Evolutionary conservation across 2,329 filamentous ascomycete genomes (phyloP), one percentile per base, ranked within the genome.

Genomic region (Paecilomyces fulvus): DNA sequence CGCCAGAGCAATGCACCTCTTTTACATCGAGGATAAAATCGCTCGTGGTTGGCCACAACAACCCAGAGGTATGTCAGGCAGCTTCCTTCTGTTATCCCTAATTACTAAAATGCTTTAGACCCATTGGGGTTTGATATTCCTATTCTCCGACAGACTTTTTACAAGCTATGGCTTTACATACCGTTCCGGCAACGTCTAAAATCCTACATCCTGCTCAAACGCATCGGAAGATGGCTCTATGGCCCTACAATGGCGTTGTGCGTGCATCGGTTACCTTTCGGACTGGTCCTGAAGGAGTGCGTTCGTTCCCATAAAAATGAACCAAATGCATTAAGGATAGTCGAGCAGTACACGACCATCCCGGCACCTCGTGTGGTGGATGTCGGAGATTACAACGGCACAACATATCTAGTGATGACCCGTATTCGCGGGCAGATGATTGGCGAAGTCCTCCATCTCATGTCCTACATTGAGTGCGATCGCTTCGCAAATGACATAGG

Each of bases 11-110:
- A 51, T 60, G 3, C 57, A 60, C 28, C 52, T 57, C 30, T 60
- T 59, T 48, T 60, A 31, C 23, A 55, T 60, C 21, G 58, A 60
- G n/a, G 52, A 55, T 48, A 50, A 49, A 31, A 49, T 57, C 52
- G 20, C 56, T n/a, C 10, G 30, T 25, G 58, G 58, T 30, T 60
- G 58, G 58, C 53, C 56, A 12, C 56, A 43, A 43, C 8, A n/a
- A 17, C n/a, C 33, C 5, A 20, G 33, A 17, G n/a, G 33, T 43
- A 17, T n/a, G 33, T 43, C 20, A 17, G 8, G 33, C 5, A 43
- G 14, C n/a, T n/a, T n/a, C n/a, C n/a, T n/a, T n/a, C n/a, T n/a
- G n/a, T n/a, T n/a, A n/a, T n/a, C n/a, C n/a, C n/a, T n/a, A n/a
- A n/a, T n/a, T n/a, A n/a, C n/a, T n/a, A n/a, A n/a, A n/a, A 43